Evolutionary conservation across 768 basidiomycete genomes (phyloP).

Genomic region (Podaxis carcinomalis): DNA sequence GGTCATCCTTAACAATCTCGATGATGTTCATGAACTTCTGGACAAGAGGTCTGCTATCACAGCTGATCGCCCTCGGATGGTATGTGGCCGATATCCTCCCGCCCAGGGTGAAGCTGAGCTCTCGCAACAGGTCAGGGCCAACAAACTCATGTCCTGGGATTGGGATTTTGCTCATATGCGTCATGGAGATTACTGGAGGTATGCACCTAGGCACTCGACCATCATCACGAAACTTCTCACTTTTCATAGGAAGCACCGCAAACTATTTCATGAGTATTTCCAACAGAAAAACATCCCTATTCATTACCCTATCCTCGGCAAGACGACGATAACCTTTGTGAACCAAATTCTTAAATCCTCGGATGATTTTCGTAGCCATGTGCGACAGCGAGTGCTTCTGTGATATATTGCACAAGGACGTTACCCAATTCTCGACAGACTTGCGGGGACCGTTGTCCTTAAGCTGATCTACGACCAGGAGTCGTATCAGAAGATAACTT

Average conservation of each 20-base stretch:
- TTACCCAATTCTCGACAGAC: constrained; percentile 15
- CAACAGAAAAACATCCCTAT: constrained; percentile 24
- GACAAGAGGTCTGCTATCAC: constrained; percentile 41
- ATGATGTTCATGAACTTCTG: constrained; percentile 36
- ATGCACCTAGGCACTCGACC: neutral
- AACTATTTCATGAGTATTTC: constrained; percentile 33
- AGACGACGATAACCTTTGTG: constrained; percentile 20
- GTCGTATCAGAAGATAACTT: constrained; percentile 30
- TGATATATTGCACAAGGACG: neutral
- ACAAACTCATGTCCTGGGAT: constrained; percentile 26
- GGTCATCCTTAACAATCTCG: constrained; percentile 36
- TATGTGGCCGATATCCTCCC: constrained; percentile 1
- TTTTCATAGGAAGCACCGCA: constrained; percentile 23
- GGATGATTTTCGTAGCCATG: constrained; percentile 23
- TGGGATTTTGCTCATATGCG: constrained; percentile 30
- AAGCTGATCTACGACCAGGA: constrained; percentile 37
- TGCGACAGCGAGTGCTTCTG: constrained; percentile 22
- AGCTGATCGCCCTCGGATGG: constrained; percentile 37
- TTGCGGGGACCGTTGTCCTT: constrained; percentile 30
- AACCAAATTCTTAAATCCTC: constrained; percentile 23
- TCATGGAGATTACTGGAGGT: constrained; percentile 26
- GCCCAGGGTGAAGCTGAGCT: neutral
- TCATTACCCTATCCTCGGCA: constrained; percentile 22
- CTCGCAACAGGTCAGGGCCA: constrained; percentile 19
- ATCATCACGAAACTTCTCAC: neutral